phyloP scores from a whole-genome alignment of 495 filamentous ascomycete species.

The Penicillium bovifimosum region DNA sequence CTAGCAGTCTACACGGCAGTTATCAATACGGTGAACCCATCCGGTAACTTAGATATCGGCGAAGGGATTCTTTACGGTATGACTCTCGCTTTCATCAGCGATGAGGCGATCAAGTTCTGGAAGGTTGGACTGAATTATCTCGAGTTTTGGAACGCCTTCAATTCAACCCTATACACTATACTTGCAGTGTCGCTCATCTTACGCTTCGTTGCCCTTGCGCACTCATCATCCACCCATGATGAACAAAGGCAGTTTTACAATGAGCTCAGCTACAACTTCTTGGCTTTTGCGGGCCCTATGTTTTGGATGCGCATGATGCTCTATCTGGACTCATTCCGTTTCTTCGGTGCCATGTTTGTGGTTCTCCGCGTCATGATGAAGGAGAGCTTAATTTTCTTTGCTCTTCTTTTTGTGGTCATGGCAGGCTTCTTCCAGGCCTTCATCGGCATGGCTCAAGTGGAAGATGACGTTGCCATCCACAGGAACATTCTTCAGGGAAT shows the following conservation, averaged over 20 bases:
- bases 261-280: slow-evolving; percentile 81
- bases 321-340: slow-evolving; percentile 88
- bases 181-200: slow-evolving; percentile 70
- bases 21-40: slow-evolving; percentile 83
- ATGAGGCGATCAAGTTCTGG: slow-evolving; percentile 82
- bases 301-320: slow-evolving; percentile 93
- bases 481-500: slow-evolving; percentile 80
- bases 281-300: slow-evolving; percentile 88
- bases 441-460: slow-evolving; percentile 83
- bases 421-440: slow-evolving; percentile 93
- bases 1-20: slow-evolving; percentile 80
- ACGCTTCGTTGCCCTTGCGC: slow-evolving; percentile 68
- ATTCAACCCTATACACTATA: slow-evolving; percentile 70
- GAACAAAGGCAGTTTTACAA: slow-evolving; percentile 61
- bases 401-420: slow-evolving; percentile 78
- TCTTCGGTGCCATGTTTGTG: slow-evolving; percentile 97
- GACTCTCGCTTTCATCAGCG: slow-evolving; percentile 86
- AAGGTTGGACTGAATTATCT: slow-evolving; percentile 87
- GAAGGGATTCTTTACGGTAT: slow-evolving; percentile 85
- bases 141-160: slow-evolving; percentile 95
- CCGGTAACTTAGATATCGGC: slow-evolving; percentile 74
- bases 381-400: slow-evolving; percentile 96
- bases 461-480: slow-evolving; percentile 56
- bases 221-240: slow-evolving; percentile 47
- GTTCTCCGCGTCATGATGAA: slow-evolving; percentile 99